These are phyloP conservation scores for Ophioceras dolichostomum DNA, from an alignment of 2,329 filamentous ascomycete species.

Conservation along the genomic window DNA sequence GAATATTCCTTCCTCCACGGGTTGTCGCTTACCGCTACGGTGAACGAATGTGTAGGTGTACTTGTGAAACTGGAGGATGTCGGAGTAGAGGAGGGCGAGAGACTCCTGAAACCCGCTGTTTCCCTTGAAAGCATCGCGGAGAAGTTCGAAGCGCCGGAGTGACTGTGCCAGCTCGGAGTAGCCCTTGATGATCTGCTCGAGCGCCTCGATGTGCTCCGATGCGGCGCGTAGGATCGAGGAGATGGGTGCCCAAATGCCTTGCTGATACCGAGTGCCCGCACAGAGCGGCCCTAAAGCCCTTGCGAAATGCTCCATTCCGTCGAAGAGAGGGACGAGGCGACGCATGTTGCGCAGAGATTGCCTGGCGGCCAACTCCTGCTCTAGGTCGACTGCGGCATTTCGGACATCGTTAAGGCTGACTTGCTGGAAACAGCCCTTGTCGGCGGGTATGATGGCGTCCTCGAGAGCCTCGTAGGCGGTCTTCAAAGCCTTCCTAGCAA, in stretches of 20 bases:
- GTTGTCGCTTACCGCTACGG: not conserved
- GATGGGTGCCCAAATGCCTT: slow-evolving; percentile 34
- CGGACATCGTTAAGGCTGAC: not conserved
- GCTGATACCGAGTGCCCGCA: slow-evolving; percentile 31
- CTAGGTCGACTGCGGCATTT: not conserved
- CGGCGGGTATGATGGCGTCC: not conserved
- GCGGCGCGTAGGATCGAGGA: slow-evolving; percentile 19
- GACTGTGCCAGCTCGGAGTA: slow-evolving; percentile 25
- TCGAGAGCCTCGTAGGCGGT: not conserved
- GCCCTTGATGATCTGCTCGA: slow-evolving; percentile 26
- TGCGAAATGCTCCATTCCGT: slow-evolving; percentile 26
- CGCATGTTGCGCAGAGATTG: slow-evolving; percentile 2
- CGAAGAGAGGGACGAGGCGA: slow-evolving; percentile 11
- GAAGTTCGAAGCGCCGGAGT: slow-evolving; percentile 23
- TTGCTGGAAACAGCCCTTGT: not conserved
- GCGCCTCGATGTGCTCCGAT: slow-evolving; percentile 22
- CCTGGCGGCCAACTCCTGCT: not conserved
- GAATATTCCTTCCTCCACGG: too few relatives aligned
- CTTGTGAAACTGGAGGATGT: slow-evolving; percentile 36
- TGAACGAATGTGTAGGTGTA: slow-evolving; percentile 30
- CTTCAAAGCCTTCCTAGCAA: not conserved
- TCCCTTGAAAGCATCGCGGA: slow-evolving; percentile 16
- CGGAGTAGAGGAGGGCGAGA: slow-evolving; percentile 28
- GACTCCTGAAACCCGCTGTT: slow-evolving; percentile 24
- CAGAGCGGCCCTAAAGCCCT: slow-evolving; percentile 28